A percentile compares a stretch with the other conserved stretches of the same genome.
These are phyloP conservation scores for Wallacemonas collosoma DNA, from an alignment of 208 protist genomes.

Conservation along the genomic window DNA sequence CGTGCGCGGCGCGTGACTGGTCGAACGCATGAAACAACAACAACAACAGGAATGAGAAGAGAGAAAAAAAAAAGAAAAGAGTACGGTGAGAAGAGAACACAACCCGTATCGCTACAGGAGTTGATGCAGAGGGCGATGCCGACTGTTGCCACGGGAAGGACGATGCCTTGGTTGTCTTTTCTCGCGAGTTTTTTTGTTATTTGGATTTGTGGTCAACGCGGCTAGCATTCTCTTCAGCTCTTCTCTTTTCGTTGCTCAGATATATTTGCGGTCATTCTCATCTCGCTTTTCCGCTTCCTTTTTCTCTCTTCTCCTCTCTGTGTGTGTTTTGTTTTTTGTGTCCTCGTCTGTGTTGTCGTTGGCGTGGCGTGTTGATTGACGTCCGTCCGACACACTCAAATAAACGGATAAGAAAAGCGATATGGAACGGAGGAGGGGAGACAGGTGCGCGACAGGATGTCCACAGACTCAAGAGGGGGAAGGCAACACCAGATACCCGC, in stretches of 20 bases:
- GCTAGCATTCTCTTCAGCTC: constrained; percentile 19
- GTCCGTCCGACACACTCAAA: background rate
- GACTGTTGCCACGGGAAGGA: background rate
- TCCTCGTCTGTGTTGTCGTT: background rate
- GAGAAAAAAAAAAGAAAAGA: background rate
- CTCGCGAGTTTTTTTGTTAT: background rate
- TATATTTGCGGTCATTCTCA: constrained; percentile 6
- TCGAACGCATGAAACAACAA: background rate
- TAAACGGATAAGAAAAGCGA: background rate
- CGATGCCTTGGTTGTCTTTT: background rate
- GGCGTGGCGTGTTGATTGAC: background rate
- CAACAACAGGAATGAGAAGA: background rate
- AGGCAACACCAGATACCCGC: too few species aligned
- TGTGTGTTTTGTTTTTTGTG: background rate
- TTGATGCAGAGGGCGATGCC: too few species aligned
- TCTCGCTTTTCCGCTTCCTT: constrained; percentile 15
- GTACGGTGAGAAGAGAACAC: background rate
- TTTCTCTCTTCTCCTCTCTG: background rate
- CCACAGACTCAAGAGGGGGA: too few species aligned
- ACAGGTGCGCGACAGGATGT: too few species aligned
- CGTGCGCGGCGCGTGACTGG: background rate
- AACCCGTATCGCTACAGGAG: background rate
- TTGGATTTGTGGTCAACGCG: background rate
- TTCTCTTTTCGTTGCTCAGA: constrained; percentile 12
- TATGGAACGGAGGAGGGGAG: background rate